Conservation (phyloP, 306 rosid species). For the Morella rubra region DNA sequence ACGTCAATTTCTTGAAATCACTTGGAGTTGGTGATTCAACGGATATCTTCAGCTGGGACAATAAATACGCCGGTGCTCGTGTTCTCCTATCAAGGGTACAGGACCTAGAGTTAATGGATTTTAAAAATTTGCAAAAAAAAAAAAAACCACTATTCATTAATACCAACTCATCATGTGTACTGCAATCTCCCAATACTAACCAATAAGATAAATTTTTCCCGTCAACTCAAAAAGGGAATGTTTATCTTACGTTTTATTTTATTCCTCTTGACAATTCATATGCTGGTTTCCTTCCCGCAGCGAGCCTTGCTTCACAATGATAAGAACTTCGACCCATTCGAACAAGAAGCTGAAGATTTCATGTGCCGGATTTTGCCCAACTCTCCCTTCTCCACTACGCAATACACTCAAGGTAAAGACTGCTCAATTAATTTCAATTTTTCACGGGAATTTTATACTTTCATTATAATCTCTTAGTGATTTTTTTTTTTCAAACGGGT, state of each 20-base stretch:
- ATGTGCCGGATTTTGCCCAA: constrained; percentile 87
- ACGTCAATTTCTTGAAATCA: constrained; percentile 55
- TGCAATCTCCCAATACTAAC: too few relatives aligned
- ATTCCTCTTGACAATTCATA: not conserved
- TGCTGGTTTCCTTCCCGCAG: constrained; percentile 33
- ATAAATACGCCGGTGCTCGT: constrained; percentile 90
- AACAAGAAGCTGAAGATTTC: constrained; percentile 75
- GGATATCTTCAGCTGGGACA: constrained; percentile 93
- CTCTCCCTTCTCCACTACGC: constrained; percentile 79
- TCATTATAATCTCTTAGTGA: too few relatives aligned
- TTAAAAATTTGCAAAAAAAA: not conserved
- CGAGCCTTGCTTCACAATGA: constrained; percentile 58
- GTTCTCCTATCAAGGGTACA: constrained; percentile 83
- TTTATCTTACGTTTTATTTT: not conserved
- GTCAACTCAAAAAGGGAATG: too few relatives aligned
- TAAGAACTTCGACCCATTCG: constrained; percentile 59
- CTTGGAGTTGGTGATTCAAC: constrained; percentile 76
- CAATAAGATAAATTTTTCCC: too few relatives aligned
- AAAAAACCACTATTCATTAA: not conserved
- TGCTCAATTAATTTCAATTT: too few relatives aligned
- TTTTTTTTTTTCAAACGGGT: too few relatives aligned
- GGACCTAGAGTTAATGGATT: not conserved
- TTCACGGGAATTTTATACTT: too few relatives aligned
- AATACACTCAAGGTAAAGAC: constrained; percentile 78
- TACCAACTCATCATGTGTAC: too few relatives aligned